A percentile compares a stretch with the other conserved stretches of the same genome.
Evolutionary conservation across 495 filamentous ascomycete species (phyloP).

Genomic region (Penicillium ucsense): DNA sequence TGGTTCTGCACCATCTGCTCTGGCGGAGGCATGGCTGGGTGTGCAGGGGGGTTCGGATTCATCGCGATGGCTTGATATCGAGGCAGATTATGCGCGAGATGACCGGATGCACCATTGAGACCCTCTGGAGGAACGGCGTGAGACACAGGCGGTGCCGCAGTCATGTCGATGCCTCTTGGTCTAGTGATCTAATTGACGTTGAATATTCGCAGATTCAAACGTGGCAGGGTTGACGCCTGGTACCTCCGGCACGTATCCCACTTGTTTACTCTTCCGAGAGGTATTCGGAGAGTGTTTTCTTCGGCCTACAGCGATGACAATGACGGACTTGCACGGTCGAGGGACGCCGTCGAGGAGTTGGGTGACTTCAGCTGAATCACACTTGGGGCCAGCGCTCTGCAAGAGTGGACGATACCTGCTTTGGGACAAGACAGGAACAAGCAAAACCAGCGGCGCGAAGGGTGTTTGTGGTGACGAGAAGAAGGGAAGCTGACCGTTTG

Average conservation of each 20-base stretch:
- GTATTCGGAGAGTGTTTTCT: no score
- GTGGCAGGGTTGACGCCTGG: neutral
- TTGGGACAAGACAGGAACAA: no score
- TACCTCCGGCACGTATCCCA: no score
- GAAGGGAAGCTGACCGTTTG: slow-evolving; percentile 3
- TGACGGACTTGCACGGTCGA: no score
- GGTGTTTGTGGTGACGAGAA: neutral
- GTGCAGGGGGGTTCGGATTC: slow-evolving; percentile 32
- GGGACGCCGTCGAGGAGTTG: no score
- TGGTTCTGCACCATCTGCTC: slow-evolving; percentile 31
- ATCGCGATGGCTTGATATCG: slow-evolving; percentile 41
- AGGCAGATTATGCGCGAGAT: slow-evolving; percentile 28
- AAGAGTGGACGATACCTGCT: no score
- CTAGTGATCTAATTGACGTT: neutral
- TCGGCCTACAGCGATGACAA: no score
- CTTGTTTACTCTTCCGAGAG: no score
- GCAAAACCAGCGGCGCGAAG: no score
- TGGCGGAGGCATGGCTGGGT: slow-evolving; percentile 23
- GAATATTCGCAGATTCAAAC: neutral
- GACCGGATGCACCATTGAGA: slow-evolving; percentile 23
- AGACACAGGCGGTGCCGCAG: slow-evolving; percentile 32
- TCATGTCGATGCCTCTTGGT: slow-evolving; percentile 18
- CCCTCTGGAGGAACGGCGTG: slow-evolving; percentile 27
- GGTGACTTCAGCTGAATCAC: no score
- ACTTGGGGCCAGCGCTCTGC: no score